These are phyloP conservation scores for Komagataella ulmi DNA, from an alignment of 805 yeast species.

Conservation along the genomic window DNA sequence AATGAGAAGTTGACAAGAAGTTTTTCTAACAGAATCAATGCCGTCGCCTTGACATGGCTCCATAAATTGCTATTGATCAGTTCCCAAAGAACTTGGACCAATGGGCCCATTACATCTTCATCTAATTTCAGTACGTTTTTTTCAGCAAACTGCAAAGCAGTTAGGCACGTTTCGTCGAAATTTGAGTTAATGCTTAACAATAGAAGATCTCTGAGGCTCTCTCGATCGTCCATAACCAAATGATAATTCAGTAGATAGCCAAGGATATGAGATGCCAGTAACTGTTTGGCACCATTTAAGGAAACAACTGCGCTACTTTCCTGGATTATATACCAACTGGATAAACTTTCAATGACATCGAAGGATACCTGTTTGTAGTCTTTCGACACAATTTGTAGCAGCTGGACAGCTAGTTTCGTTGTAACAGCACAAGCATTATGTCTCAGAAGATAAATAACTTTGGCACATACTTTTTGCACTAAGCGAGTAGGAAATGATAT, in stretches of 20 bases:
- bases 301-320: conserved; percentile 1
- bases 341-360: conserved; percentile 3
- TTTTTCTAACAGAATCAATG: conserved; percentile 20
- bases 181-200: conserved; percentile 22
- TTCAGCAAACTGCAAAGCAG: conserved; percentile 19
- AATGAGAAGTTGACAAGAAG: conserved; percentile 5
- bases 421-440: neutral
- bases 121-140: conserved; percentile 1
- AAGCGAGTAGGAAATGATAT: neutral
- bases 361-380: conserved; percentile 3
- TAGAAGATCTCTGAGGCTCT: conserved; percentile 14
- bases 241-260: conserved; percentile 16
- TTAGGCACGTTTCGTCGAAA: conserved; percentile 30
- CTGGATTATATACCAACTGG: neutral
- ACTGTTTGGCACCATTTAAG: conserved; percentile 36
- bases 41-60: conserved; percentile 30
- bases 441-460: neutral
- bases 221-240: conserved; percentile 5
- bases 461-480: neutral
- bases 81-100: conserved; percentile 10
- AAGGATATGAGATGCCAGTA: conserved; percentile 23
- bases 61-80: conserved; percentile 16
- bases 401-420: neutral
- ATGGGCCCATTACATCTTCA: conserved; percentile 1
- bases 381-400: conserved; percentile 2